phyloP scores from a whole-genome alignment of 495 filamentous ascomycete species.

The Penicillium parvum region DNA sequence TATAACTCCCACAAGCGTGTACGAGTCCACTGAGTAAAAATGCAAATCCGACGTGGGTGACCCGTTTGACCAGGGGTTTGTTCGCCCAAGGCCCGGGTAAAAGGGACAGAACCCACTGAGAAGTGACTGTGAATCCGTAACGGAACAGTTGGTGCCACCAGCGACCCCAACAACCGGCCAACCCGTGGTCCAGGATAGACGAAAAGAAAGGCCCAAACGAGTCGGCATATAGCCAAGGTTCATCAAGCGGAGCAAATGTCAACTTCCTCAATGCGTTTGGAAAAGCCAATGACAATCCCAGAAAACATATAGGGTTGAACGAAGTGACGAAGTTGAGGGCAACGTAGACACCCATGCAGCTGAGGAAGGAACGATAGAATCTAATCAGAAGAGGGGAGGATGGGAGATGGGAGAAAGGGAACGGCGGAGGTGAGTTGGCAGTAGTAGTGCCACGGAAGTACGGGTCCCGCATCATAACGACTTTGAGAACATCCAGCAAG shows the following conservation, averaged over 20 bases:
- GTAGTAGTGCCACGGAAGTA: slow-evolving; percentile 58
- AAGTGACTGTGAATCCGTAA: slow-evolving; percentile 59
- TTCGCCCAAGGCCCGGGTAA: slow-evolving; percentile 23
- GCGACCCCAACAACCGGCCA: slow-evolving; percentile 72
- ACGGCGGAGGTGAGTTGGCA: slow-evolving; percentile 37
- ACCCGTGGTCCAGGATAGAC: slow-evolving; percentile 57
- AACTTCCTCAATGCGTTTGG: slow-evolving; percentile 32
- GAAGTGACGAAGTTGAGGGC: slow-evolving; percentile 53
- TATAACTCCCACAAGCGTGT: slow-evolving; percentile 56
- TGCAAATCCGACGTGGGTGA: slow-evolving; percentile 39
- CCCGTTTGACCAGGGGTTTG: slow-evolving; percentile 13
- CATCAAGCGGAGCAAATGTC: slow-evolving; percentile 44
- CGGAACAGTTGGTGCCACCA: slow-evolving; percentile 93
- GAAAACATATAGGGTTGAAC: slow-evolving; percentile 53
- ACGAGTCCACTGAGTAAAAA: slow-evolving; percentile 58
- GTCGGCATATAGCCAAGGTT: slow-evolving; percentile 63
- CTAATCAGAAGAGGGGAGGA: slow-evolving; percentile 36
- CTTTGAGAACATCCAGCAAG: slow-evolving; percentile 60
- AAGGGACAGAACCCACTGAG: slow-evolving; percentile 43
- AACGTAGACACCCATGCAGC: slow-evolving; percentile 45
- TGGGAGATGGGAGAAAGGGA: slow-evolving; percentile 38
- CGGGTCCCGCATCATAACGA: slow-evolving; percentile 63
- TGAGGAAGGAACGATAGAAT: slow-evolving; percentile 48
- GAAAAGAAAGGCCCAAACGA: slow-evolving; percentile 54
- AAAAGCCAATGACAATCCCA: slow-evolving; percentile 47